A percentile compares a stretch with the other conserved stretches of the same genome.
These are phyloP conservation scores for Chenopodium suecicum DNA, from an alignment of 148 eudicot genomes.

Conservation along the genomic window DNA sequence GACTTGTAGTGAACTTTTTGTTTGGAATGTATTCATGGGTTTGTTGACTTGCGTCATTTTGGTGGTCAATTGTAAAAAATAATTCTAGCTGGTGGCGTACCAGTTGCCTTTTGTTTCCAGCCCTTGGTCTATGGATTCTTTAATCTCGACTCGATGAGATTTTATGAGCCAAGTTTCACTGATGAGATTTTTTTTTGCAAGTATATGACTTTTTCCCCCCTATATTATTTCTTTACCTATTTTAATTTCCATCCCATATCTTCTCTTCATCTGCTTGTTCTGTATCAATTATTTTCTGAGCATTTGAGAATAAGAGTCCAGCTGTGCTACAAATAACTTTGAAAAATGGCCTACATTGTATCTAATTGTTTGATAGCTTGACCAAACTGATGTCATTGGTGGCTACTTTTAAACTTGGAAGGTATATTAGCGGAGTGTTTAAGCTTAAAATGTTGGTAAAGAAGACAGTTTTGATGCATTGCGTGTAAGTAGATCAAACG, in stretches of 20 bases:
- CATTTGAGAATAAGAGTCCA: too few species aligned
- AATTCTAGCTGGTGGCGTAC: conserved; percentile 30
- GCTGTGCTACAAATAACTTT: too few species aligned
- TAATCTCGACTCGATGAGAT: neutral
- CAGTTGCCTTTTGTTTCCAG: conserved; percentile 22
- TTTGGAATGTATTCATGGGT: conserved; percentile 25
- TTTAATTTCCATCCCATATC: neutral
- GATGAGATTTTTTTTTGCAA: too few species aligned
- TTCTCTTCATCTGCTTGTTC: neutral
- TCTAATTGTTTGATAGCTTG: too few species aligned
- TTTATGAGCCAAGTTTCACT: neutral
- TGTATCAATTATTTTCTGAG: too few species aligned
- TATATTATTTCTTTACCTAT: neutral
- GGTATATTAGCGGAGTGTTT: too few species aligned
- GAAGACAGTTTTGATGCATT: too few species aligned
- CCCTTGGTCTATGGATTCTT: conserved; percentile 9
- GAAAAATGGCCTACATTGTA: too few species aligned
- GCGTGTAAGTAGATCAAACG: too few species aligned
- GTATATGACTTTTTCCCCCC: neutral
- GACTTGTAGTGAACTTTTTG: conserved; percentile 3
- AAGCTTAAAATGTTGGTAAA: too few species aligned
- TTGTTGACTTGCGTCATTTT: conserved; percentile 24
- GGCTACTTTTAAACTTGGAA: too few species aligned
- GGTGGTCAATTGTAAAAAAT: conserved; percentile 39
- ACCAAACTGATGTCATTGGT: too few species aligned